A percentile compares a stretch with the other conserved stretches of the same genome.
These are phyloP conservation scores for Domatiomyces catenatus DNA, from an alignment of 2,329 filamentous ascomycete species.

Conservation along the genomic window DNA sequence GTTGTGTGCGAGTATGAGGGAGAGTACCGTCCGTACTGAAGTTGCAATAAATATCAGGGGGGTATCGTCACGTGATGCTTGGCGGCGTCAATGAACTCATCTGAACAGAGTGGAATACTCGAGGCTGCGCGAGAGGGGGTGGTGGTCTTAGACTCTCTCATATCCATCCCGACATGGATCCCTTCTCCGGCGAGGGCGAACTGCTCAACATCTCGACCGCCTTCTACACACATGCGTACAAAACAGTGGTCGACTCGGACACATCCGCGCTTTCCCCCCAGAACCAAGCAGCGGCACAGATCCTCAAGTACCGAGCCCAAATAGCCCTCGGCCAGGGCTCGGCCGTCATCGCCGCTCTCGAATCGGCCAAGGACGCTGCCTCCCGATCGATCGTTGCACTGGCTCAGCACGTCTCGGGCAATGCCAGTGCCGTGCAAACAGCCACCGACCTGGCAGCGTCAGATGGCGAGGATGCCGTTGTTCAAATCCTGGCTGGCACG, in stretches of 20 bases:
- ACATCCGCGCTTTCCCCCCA: slow-evolving; percentile 60
- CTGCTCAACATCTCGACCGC: slow-evolving; percentile 53
- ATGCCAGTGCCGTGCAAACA: slow-evolving; percentile 45
- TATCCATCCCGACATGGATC: slow-evolving; percentile 34
- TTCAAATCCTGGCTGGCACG: slow-evolving; percentile 70
- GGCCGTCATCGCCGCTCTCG: slow-evolving; percentile 53
- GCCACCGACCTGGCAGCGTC: slow-evolving; percentile 53
- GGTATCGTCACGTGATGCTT: neutral
- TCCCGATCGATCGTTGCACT: slow-evolving; percentile 62
- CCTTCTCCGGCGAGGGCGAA: slow-evolving; percentile 50
- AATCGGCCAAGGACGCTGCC: slow-evolving; percentile 53
- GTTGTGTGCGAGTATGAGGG: neutral
- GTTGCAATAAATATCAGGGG: too few relatives aligned
- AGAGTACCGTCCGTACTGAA: too few relatives aligned
- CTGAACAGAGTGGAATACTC: neutral
- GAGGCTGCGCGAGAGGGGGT: neutral
- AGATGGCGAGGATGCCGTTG: slow-evolving; percentile 56
- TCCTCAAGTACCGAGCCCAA: slow-evolving; percentile 67
- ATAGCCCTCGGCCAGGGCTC: slow-evolving; percentile 67
- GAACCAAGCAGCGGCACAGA: slow-evolving; percentile 59
- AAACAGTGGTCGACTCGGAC: slow-evolving; percentile 73
- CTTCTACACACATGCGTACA: slow-evolving; percentile 66
- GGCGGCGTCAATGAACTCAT: neutral
- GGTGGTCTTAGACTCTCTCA: neutral
- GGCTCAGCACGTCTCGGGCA: slow-evolving; percentile 49